Conservation (phyloP, 768 basidiomycete species). For the Russula brevipes region DNA sequence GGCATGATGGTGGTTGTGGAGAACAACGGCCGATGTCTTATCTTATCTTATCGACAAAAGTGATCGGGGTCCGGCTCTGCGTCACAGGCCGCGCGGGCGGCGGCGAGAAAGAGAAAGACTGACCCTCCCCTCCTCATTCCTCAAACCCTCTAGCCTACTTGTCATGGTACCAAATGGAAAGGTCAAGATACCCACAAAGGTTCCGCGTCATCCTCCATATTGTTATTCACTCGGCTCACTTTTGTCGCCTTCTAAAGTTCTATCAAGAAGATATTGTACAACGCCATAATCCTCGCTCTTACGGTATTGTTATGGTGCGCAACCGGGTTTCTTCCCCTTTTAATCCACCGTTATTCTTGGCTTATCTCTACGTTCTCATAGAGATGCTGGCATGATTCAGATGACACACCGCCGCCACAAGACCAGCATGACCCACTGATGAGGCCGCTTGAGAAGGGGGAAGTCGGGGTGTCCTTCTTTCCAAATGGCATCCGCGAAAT, state of each 20-base stretch:
- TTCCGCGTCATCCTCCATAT: slow-evolving; percentile 10
- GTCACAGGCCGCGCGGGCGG: not conserved
- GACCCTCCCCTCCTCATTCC: not conserved
- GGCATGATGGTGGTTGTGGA: not conserved
- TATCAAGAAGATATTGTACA: slow-evolving; percentile 40
- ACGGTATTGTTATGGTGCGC: slow-evolving; percentile 64
- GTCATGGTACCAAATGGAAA: slow-evolving; percentile 31
- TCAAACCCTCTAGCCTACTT: not conserved
- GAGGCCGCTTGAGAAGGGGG: slow-evolving; percentile 68
- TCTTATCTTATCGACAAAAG: slow-evolving; percentile 19
- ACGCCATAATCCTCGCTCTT: slow-evolving; percentile 33
- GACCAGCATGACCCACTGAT: slow-evolving; percentile 61
- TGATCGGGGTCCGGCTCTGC: slow-evolving; percentile 20
- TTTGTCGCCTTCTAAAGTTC: slow-evolving; percentile 29
- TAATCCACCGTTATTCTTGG: not conserved
- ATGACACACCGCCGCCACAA: slow-evolving; percentile 51
- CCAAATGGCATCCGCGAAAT: slow-evolving; percentile 57
- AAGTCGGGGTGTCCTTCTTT: slow-evolving; percentile 76
- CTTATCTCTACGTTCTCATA: slow-evolving; percentile 31
- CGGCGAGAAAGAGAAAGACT: not conserved
- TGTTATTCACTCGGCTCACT: not conserved
- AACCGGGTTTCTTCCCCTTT: slow-evolving; percentile 1
- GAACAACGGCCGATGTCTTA: not conserved
- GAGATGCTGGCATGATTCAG: slow-evolving; percentile 88
- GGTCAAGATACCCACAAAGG: slow-evolving; percentile 34